Conservation (phyloP, 495 filamentous ascomycete genomes). For the Ramalina intermedia region DNA sequence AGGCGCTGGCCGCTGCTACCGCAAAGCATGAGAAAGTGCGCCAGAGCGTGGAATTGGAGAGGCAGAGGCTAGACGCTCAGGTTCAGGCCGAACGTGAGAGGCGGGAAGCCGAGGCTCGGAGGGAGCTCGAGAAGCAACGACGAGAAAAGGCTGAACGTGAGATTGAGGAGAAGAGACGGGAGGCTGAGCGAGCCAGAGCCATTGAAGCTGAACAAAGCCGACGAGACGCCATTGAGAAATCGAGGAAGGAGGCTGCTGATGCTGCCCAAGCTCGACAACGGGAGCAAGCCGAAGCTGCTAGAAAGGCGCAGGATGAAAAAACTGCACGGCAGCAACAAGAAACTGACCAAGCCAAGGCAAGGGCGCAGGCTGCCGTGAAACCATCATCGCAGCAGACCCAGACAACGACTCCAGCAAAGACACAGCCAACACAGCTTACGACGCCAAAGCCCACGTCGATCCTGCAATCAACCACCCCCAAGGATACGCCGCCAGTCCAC, state of each 20-base stretch:
- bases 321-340: conserved; percentile 26
- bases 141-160: conserved; percentile 28
- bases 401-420: background rate
- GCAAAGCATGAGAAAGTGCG: conserved; percentile 49
- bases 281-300: conserved; percentile 12
- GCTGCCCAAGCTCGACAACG: conserved; percentile 21
- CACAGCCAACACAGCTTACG: background rate
- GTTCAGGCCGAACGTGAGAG: conserved; percentile 8
- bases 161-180: conserved; percentile 11
- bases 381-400: background rate
- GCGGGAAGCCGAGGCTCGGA: conserved; percentile 36
- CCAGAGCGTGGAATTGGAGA: conserved; percentile 39
- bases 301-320: conserved; percentile 21
- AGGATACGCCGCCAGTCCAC: background rate
- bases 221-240: conserved; percentile 14
- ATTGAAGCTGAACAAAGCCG: conserved; percentile 24
- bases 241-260: conserved; percentile 12
- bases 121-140: conserved; percentile 26
- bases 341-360: conserved; percentile 14
- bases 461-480: background rate
- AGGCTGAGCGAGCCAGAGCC: conserved; percentile 16
- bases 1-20: conserved; percentile 47
- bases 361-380: background rate
- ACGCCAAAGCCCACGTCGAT: conserved; percentile 7
- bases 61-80: conserved; percentile 24